phyloP scores from a whole-genome alignment of 108 stramenopile species.

The Craspedostauros australis region DNA sequence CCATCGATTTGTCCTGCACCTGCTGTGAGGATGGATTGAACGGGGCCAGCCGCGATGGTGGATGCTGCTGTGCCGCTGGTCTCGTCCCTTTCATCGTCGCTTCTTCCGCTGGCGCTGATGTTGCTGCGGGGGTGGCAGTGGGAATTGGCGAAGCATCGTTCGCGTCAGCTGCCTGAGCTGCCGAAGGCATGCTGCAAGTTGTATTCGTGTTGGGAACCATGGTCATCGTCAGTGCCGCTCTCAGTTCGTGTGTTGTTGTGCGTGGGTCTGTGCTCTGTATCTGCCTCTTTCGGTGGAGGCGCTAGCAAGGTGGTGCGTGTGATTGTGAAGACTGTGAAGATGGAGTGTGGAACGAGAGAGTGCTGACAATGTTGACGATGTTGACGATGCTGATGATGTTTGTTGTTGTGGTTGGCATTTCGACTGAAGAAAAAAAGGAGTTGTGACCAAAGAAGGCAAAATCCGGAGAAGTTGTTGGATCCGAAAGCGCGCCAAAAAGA shows the following conservation, averaged over 20 bases:
- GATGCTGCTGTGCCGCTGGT: background rate
- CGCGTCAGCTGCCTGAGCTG: conserved; percentile 10
- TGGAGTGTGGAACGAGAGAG: too few species aligned
- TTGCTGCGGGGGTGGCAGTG: conserved; percentile 7
- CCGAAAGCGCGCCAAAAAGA: too few species aligned
- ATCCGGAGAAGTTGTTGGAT: too few species aligned
- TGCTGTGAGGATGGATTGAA: conserved; percentile 64
- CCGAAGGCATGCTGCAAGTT: conserved; percentile 8
- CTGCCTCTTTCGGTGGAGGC: too few species aligned
- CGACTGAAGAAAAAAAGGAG: too few species aligned
- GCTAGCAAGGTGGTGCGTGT: too few species aligned
- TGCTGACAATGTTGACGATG: too few species aligned
- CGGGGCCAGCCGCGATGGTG: conserved; percentile 35
- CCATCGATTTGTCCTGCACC: conserved; percentile 40
- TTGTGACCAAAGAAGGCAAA: too few species aligned
- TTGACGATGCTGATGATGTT: too few species aligned
- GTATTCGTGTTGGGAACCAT: conserved; percentile 3
- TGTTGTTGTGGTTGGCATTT: too few species aligned
- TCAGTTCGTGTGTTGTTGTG: conserved; percentile 3
- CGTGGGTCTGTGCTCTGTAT: too few species aligned
- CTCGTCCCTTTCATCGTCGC: background rate
- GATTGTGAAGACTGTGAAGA: too few species aligned
- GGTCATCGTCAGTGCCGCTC: conserved; percentile 2
- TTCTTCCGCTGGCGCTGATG: conserved; percentile 4
- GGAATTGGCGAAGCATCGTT: conserved; percentile 5